Conservation (phyloP, 108 stramenopile species). For the Nannochloropsis salina region DNA sequence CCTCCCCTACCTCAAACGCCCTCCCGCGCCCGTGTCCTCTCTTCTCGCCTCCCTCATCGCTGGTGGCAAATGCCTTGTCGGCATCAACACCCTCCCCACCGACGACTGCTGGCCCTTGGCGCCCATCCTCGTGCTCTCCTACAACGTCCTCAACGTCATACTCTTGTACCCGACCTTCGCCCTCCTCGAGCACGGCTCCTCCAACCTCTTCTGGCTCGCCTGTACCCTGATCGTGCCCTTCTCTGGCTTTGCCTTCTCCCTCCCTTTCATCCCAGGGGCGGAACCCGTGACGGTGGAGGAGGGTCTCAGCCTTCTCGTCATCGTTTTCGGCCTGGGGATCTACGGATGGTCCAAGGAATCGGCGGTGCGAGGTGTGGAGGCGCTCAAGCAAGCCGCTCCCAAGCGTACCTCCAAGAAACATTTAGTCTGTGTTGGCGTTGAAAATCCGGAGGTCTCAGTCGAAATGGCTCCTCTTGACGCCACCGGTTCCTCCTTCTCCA, state of each 20-base stretch:
- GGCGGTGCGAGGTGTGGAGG: not conserved
- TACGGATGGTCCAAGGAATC: not conserved
- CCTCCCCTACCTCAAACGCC: not conserved
- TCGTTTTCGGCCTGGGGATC: slow-evolving; percentile 4
- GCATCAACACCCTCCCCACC: not conserved
- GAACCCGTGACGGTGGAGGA: not conserved
- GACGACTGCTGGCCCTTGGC: slow-evolving; percentile 13
- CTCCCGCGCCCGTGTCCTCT: not conserved
- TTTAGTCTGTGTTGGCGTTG: no score
- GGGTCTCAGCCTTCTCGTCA: not conserved
- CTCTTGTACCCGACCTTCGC: not conserved
- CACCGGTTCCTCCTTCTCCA: not conserved
- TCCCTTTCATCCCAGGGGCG: not conserved
- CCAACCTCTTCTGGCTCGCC: slow-evolving; percentile 3
- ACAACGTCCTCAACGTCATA: not conserved
- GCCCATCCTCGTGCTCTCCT: slow-evolving; percentile 10
- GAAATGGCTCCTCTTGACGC: not conserved
- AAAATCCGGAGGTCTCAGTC: not conserved
- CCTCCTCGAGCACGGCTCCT: not conserved
- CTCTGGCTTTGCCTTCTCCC: not conserved
- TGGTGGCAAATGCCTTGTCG: not conserved
- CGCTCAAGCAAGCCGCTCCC: no score
- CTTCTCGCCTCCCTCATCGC: not conserved
- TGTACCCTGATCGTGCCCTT: not conserved
- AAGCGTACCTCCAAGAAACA: no score